phyloP scores from a whole-genome alignment of 2,329 filamentous ascomycete species.

The Alternaria brassicicola region DNA sequence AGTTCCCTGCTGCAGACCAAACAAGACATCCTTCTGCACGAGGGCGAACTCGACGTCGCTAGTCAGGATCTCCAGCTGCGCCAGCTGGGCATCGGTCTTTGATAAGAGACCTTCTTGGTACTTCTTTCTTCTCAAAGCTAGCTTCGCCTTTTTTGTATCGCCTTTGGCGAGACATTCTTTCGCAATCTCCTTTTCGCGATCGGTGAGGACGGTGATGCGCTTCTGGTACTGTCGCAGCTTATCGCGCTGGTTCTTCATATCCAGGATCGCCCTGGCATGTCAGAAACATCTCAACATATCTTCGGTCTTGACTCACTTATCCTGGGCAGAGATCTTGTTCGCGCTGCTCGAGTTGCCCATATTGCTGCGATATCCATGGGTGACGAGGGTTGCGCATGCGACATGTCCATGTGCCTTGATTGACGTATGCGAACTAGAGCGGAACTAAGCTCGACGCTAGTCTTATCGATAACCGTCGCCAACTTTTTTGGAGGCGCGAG shows the following conservation, averaged over 20 bases:
- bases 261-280: slow-evolving; percentile 80
- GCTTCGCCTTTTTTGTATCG: slow-evolving; percentile 80
- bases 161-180: slow-evolving; percentile 78
- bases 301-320: slow-evolving; percentile 67
- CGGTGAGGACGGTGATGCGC: slow-evolving; percentile 83
- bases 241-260: slow-evolving; percentile 97
- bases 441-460: slow-evolving; percentile 20
- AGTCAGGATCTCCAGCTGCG: slow-evolving; percentile 87
- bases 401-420: slow-evolving; percentile 30
- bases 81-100: slow-evolving; percentile 93
- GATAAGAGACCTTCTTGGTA: slow-evolving; percentile 89
- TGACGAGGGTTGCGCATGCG: slow-evolving; percentile 20
- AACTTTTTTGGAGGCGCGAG: slow-evolving; percentile 32
- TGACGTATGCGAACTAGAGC: slow-evolving; percentile 25
- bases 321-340: slow-evolving; percentile 76
- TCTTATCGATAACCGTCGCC: slow-evolving; percentile 41
- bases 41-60: slow-evolving; percentile 92
- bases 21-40: slow-evolving; percentile 95
- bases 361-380: slow-evolving; percentile 37
- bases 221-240: slow-evolving; percentile 96
- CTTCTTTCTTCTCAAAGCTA: slow-evolving; percentile 92
- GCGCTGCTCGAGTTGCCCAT: slow-evolving; percentile 71
- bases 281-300: slow-evolving; percentile 5
- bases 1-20: slow-evolving; percentile 90
- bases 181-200: slow-evolving; percentile 85